Evolutionary conservation across 768 basidiomycete genomes (phyloP).

Genomic region (Tylopilus felleus): DNA sequence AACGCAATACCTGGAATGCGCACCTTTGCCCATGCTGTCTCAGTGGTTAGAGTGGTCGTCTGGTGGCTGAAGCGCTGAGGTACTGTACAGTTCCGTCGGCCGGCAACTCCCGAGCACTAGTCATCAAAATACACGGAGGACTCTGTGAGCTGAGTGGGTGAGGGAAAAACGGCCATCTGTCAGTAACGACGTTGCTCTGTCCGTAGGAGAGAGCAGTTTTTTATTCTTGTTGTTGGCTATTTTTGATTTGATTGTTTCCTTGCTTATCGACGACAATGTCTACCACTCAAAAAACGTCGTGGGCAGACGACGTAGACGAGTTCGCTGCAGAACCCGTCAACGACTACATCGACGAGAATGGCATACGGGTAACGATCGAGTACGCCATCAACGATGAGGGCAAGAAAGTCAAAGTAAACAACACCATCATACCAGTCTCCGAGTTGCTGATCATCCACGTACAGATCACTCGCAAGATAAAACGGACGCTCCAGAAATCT

Average conservation of each 20-base stretch:
- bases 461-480: slow-evolving; percentile 83
- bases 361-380: slow-evolving; percentile 80
- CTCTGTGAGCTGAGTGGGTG: too few relatives aligned
- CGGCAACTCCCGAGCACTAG: too few relatives aligned
- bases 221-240: slow-evolving; percentile 11
- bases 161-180: too few relatives aligned
- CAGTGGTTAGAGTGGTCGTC: too few relatives aligned
- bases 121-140: too few relatives aligned
- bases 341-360: slow-evolving; percentile 81
- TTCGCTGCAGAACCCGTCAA: slow-evolving; percentile 50
- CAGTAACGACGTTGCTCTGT: too few relatives aligned
- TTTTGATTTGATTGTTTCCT: slow-evolving; percentile 17
- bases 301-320: slow-evolving; percentile 87
- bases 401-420: slow-evolving; percentile 83
- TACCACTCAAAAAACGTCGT: slow-evolving; percentile 64
- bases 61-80: too few relatives aligned
- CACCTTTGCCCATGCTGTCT: slow-evolving; percentile 72
- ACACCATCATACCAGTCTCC: not conserved
- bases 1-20: not conserved
- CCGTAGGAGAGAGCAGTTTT: too few relatives aligned
- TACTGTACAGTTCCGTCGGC: too few relatives aligned
- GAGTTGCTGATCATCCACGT: not conserved
- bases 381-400: slow-evolving; percentile 88
- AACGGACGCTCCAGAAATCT: slow-evolving; percentile 83
- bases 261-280: slow-evolving; percentile 18